Evolutionary conservation across 2,329 filamentous ascomycete genomes (phyloP).

Genomic region (Aspergillus costaricaensis): DNA sequence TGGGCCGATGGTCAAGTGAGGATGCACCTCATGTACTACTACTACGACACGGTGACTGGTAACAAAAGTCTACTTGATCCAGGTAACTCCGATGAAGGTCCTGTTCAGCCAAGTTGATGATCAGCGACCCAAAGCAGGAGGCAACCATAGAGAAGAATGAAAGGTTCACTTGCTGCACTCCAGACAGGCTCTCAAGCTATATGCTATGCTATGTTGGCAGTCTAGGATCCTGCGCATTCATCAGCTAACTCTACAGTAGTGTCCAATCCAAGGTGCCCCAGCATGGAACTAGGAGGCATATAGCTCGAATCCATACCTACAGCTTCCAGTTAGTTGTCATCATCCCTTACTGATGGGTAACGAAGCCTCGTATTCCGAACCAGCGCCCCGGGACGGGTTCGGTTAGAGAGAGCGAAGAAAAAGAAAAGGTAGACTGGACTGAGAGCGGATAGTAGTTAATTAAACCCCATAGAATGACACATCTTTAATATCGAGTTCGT

Average conservation of each 20-base stretch:
- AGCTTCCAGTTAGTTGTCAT: not conserved
- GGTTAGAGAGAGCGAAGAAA: not conserved
- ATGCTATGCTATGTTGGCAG: not conserved
- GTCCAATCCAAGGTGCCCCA: not conserved
- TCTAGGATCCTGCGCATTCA: too few relatives aligned
- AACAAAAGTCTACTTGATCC: conserved; percentile 6
- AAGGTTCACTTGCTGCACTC: not conserved
- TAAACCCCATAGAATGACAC: too few relatives aligned
- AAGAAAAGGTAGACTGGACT: not conserved
- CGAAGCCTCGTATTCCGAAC: conserved; percentile 4
- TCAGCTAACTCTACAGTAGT: not conserved
- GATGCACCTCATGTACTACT: not conserved
- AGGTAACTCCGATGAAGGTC: not conserved
- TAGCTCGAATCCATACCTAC: not conserved
- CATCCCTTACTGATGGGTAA: not conserved
- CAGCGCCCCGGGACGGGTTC: conserved; percentile 3
- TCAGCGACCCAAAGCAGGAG: not conserved
- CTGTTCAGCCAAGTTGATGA: conserved; percentile 5
- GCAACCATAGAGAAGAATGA: not conserved
- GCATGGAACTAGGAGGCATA: not conserved
- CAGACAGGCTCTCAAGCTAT: not conserved
- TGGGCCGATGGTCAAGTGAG: conserved; percentile 19
- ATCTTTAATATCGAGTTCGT: too few relatives aligned
- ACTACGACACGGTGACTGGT: conserved; percentile 1
- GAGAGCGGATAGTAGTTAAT: not conserved